Conservation (phyloP, 108 stramenopile species). For the Stephanodiscus triporus region DNA sequence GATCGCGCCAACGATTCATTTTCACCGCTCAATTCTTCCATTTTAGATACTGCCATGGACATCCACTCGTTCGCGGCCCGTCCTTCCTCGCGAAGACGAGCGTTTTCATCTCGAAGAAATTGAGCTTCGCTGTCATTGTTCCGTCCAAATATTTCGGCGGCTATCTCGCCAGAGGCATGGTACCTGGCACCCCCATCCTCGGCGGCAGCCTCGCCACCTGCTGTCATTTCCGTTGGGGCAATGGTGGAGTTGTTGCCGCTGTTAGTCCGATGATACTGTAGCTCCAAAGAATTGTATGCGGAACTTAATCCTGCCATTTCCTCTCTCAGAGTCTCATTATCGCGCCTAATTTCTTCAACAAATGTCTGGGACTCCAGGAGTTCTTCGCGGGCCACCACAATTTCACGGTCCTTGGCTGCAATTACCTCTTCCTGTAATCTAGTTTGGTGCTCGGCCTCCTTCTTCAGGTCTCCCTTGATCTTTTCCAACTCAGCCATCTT, state of each 20-base stretch:
- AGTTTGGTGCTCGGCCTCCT: constrained; percentile 40
- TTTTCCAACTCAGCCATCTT: constrained; percentile 60
- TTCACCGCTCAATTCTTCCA: constrained; percentile 69
- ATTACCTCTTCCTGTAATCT: constrained; percentile 44
- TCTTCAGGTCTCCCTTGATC: constrained; percentile 46
- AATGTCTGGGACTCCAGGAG: constrained; percentile 19
- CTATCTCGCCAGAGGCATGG: constrained; percentile 16
- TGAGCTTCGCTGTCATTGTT: constrained; percentile 41
- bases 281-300: constrained; percentile 74
- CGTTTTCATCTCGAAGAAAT: constrained; percentile 65
- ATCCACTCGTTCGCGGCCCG: constrained; percentile 84
- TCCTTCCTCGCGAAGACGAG: constrained; percentile 63
- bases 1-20: constrained; percentile 41
- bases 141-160: constrained; percentile 24
- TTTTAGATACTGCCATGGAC: constrained; percentile 78
- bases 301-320: constrained; percentile 76
- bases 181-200: constrained; percentile 29
- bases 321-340: constrained; percentile 58
- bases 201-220: constrained; percentile 32
- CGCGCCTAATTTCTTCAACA: constrained; percentile 39
- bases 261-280: constrained; percentile 58
- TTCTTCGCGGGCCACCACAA: constrained; percentile 47
- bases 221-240: constrained; percentile 39
- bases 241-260: constrained; percentile 9
- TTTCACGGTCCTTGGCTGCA: constrained; percentile 37